Evolutionary conservation across 352 stramenopile species (phyloP).

Genomic region (Globisporangium nagaii): DNA sequence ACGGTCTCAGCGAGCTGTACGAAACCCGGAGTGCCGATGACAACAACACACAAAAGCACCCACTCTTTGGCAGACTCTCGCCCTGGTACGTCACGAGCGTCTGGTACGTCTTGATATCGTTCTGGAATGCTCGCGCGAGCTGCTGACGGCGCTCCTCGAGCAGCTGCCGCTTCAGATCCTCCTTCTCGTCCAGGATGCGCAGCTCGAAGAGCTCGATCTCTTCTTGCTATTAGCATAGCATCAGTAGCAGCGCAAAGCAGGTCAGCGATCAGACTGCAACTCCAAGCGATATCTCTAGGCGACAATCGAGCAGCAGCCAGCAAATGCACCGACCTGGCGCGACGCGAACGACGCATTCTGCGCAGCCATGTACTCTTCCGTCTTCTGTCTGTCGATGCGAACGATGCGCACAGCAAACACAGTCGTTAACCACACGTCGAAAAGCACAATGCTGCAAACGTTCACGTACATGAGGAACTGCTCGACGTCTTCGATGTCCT

Average conservation of each 20-base stretch:
- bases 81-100: slow-evolving; percentile 60
- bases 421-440: too few species aligned
- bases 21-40: too few species aligned
- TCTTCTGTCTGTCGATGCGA: slow-evolving; percentile 37
- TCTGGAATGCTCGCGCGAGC: slow-evolving; percentile 58
- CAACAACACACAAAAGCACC: slow-evolving; percentile 4
- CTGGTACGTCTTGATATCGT: slow-evolving; percentile 79
- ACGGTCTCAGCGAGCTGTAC: too few species aligned
- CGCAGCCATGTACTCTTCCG: slow-evolving; percentile 62
- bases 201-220: slow-evolving; percentile 72
- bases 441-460: neutral
- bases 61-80: slow-evolving; percentile 10
- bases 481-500: slow-evolving; percentile 66
- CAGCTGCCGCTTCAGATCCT: slow-evolving; percentile 47
- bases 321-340: slow-evolving; percentile 34
- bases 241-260: neutral
- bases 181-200: slow-evolving; percentile 56
- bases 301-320: neutral
- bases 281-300: too few species aligned
- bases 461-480: slow-evolving; percentile 48
- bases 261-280: neutral
- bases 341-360: slow-evolving; percentile 71
- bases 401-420: too few species aligned
- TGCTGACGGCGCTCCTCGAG: slow-evolving; percentile 50
- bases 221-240: slow-evolving; percentile 34